Conservation (phyloP, 768 basidiomycete species). For the Obba rivulosa region DNA sequence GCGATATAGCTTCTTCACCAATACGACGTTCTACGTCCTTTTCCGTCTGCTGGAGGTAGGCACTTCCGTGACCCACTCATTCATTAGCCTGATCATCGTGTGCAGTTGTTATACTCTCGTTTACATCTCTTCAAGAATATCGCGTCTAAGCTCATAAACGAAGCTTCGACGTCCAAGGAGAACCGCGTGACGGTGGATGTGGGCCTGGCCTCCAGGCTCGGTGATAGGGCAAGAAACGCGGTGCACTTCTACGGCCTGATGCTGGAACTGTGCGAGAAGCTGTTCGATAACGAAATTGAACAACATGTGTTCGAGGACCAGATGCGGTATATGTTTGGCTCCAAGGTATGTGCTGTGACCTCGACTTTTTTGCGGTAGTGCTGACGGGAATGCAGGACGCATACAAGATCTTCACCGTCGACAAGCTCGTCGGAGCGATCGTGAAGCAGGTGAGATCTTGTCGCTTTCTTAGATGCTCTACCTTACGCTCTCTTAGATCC, state of each 20-base stretch:
- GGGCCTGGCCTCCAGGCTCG: constrained; percentile 24
- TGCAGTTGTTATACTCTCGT: constrained; percentile 82
- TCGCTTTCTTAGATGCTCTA: background rate
- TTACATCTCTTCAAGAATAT: constrained; percentile 76
- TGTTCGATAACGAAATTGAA: constrained; percentile 93
- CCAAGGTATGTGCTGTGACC: constrained; percentile 42
- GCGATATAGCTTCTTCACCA: constrained; percentile 75
- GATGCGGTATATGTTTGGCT: constrained; percentile 82
- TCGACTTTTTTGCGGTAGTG: background rate
- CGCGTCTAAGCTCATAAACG: constrained; percentile 40
- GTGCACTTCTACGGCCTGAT: constrained; percentile 78
- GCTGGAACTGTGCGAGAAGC: constrained; percentile 79
- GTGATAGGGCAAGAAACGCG: constrained; percentile 34
- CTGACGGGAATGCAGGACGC: constrained; percentile 42
- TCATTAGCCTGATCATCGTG: too few species aligned
- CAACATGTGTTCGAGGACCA: constrained; percentile 86
- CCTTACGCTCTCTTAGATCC: constrained; percentile 38
- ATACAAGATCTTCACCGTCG: constrained; percentile 89
- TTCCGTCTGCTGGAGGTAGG: constrained; percentile 83
- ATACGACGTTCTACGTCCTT: constrained; percentile 83
- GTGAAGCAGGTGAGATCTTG: constrained; percentile 72
- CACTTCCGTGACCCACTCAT: constrained; percentile 3
- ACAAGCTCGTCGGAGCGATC: constrained; percentile 82
- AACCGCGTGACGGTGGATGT: constrained; percentile 36
- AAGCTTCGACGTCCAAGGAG: constrained; percentile 18